phyloP scores from a whole-genome alignment of 306 rosid genomes.

The Cicer yamashitae region DNA sequence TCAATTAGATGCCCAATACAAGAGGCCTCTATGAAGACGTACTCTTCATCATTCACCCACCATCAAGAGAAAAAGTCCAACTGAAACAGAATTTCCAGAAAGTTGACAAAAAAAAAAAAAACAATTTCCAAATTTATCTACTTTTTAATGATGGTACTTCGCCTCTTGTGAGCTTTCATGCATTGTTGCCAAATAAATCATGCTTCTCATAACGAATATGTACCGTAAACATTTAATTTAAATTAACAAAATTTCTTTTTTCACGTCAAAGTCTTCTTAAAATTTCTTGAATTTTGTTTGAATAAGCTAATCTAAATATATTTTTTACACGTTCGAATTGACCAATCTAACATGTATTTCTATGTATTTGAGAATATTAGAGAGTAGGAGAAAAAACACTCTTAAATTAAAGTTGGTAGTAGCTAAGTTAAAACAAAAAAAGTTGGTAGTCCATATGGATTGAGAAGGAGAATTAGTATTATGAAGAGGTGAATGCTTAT shows the following conservation, averaged over 20 bases:
- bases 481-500: too few relatives aligned
- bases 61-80: slow-evolving; percentile 37
- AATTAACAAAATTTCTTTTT: not conserved
- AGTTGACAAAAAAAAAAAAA: not conserved
- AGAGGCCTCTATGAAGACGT: slow-evolving; percentile 40
- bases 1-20: slow-evolving; percentile 48
- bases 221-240: not conserved
- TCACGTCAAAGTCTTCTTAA: too few relatives aligned
- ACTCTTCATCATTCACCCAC: slow-evolving; percentile 47
- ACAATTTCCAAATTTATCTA: slow-evolving; percentile 44
- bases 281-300: too few relatives aligned
- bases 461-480: too few relatives aligned
- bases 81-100: slow-evolving; percentile 35
- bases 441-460: too few relatives aligned
- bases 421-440: too few relatives aligned
- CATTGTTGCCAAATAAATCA: slow-evolving; percentile 49
- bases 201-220: slow-evolving; percentile 42
- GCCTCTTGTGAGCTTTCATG: slow-evolving; percentile 16
- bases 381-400: too few relatives aligned
- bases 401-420: too few relatives aligned
- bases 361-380: too few relatives aligned
- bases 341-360: too few relatives aligned
- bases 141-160: slow-evolving; percentile 47
- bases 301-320: too few relatives aligned
- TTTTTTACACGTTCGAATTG: too few relatives aligned